phyloP scores from a whole-genome alignment of 768 basidiomycete genomes.

The Dendrothele bispora region DNA sequence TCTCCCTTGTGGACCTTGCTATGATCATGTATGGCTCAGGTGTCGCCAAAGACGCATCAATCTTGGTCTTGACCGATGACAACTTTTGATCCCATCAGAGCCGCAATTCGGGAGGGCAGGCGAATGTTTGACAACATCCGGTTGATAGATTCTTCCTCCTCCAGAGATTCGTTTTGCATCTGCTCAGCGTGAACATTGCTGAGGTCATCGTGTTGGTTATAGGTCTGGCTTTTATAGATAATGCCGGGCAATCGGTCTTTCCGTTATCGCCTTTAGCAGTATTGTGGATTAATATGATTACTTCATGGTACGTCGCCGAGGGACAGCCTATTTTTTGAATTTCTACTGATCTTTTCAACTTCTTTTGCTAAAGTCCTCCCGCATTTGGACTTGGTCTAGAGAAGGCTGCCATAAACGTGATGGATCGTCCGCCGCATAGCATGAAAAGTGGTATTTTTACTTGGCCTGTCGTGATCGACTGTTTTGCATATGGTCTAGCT shows the following conservation, averaged over 20 bases:
- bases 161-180: constrained; percentile 54
- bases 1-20: constrained; percentile 52
- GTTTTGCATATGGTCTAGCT: constrained; percentile 33
- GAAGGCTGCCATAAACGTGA: constrained; percentile 49
- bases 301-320: constrained; percentile 8
- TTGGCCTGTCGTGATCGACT: constrained; percentile 37
- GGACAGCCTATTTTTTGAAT: not conserved
- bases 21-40: constrained; percentile 59
- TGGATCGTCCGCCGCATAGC: constrained; percentile 44
- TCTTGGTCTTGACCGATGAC: constrained; percentile 59
- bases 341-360: constrained; percentile 16
- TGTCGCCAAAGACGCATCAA: constrained; percentile 54
- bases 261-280: constrained; percentile 54
- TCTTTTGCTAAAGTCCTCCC: constrained; percentile 46
- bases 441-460: constrained; percentile 37
- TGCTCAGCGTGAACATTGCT: constrained; percentile 52
- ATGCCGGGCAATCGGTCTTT: constrained; percentile 47
- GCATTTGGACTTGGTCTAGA: constrained; percentile 57
- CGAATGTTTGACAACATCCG: constrained; percentile 57
- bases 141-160: too few relatives aligned
- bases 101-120: constrained; percentile 56
- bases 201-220: constrained; percentile 55
- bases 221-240: constrained; percentile 58
- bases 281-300: constrained; percentile 53
- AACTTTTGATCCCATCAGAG: constrained; percentile 66